Conservation (phyloP, 345 rosid species). For the Eucalyptus cloeziana region DNA sequence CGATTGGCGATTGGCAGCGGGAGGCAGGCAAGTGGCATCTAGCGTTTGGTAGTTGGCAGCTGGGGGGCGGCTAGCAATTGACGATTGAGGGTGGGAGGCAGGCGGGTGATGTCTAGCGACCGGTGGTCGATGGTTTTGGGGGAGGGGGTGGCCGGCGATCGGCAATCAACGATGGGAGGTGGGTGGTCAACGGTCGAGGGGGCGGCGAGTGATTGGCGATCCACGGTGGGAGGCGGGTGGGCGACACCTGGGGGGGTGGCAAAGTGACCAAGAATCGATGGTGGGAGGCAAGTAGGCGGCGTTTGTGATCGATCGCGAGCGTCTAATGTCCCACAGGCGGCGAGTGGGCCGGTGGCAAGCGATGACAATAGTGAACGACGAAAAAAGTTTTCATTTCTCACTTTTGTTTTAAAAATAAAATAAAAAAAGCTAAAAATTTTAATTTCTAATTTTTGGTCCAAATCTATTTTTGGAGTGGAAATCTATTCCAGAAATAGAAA, state of each 20-base stretch:
- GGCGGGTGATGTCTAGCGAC: too few relatives aligned
- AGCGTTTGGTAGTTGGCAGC: fast-evolving
- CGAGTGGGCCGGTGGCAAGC: fast-evolving
- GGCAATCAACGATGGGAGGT: fast-evolving
- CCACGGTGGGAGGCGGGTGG: fast-evolving
- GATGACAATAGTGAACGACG: fast-evolving
- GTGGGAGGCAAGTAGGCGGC: too few relatives aligned
- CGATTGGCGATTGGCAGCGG: fast-evolving
- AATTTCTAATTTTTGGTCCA: too few relatives aligned
- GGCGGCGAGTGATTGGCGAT: fast-evolving
- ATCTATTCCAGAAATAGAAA: too few relatives aligned
- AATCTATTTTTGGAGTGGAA: fast-evolving
- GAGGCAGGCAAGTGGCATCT: fast-evolving
- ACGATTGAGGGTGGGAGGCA: too few relatives aligned
- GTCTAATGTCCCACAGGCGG: fast-evolving
- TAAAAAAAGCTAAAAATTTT: too few relatives aligned
- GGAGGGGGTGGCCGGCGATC: fast-evolving
- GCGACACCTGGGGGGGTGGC: fast-evolving
- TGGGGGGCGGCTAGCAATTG: too few relatives aligned
- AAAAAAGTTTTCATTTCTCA: too few relatives aligned
- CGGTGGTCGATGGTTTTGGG: too few relatives aligned
- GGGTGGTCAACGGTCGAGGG: fast-evolving
- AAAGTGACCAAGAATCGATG: fast-evolving
- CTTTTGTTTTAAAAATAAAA: too few relatives aligned
- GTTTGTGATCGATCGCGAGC: fast-evolving